These are phyloP conservation scores for Ormosia emarginata DNA, from an alignment of 306 rosid genomes.

Conservation along the genomic window DNA sequence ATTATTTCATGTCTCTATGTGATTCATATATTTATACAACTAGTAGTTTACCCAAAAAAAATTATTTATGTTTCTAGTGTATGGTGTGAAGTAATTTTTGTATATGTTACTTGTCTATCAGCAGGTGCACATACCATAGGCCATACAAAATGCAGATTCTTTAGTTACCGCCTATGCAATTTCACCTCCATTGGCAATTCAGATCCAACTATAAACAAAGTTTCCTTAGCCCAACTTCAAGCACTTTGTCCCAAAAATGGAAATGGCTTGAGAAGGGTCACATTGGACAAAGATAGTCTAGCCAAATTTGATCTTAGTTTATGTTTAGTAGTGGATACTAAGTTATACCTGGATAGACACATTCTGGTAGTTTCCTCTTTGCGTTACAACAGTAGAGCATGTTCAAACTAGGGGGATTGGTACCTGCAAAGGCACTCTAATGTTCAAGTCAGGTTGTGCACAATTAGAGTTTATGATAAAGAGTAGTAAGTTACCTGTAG, in stretches of 20 bases:
- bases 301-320: slow-evolving; percentile 47
- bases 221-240: slow-evolving; percentile 37
- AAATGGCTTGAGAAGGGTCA: slow-evolving; percentile 38
- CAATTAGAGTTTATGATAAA: too few species aligned
- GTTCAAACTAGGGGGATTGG: too few species aligned
- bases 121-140: slow-evolving; percentile 65
- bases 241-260: slow-evolving; percentile 43
- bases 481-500: too few species aligned
- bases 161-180: slow-evolving; percentile 46
- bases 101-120: neutral
- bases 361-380: too few species aligned
- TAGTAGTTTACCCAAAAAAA: neutral
- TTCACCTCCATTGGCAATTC: slow-evolving; percentile 53
- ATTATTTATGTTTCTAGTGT: neutral
- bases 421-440: too few species aligned
- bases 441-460: too few species aligned
- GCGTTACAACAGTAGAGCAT: too few species aligned
- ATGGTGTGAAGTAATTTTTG: neutral
- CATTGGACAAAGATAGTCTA: slow-evolving; percentile 47
- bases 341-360: too few species aligned
- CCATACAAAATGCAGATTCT: slow-evolving; percentile 49
- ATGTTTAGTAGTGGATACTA: too few species aligned
- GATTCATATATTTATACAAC: neutral
- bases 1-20: neutral
- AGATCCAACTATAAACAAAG: slow-evolving; percentile 53